A percentile compares a stretch with the other conserved stretches of the same genome.
phyloP scores from a whole-genome alignment of 352 stramenopile genomes.

The Phytophthora capsici region DNA sequence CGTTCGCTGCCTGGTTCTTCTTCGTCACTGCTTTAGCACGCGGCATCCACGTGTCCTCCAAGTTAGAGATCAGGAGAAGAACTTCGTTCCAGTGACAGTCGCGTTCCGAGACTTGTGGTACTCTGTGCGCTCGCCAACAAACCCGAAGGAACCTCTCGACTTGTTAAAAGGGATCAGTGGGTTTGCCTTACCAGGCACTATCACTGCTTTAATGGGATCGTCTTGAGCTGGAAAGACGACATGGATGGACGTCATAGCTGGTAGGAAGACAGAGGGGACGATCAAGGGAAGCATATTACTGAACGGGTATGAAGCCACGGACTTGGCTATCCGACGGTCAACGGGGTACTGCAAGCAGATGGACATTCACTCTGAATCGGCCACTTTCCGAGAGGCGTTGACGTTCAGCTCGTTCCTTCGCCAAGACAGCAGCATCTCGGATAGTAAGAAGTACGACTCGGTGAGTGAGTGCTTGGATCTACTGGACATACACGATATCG shows the following conservation, averaged over 20 bases:
- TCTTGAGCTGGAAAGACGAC: constrained; percentile 82
- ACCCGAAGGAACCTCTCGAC: constrained; percentile 46
- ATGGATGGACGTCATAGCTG: constrained; percentile 91
- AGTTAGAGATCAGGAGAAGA: constrained; percentile 17
- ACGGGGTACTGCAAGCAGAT: constrained; percentile 76
- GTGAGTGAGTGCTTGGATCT: constrained; percentile 39
- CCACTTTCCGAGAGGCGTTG: constrained; percentile 87
- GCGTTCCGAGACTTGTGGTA: constrained; percentile 49
- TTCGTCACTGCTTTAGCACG: constrained; percentile 39
- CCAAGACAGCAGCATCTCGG: constrained; percentile 31
- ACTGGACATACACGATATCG: constrained; percentile 34
- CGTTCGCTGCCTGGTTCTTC: constrained; percentile 52
- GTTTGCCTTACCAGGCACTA: constrained; percentile 44
- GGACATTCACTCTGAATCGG: constrained; percentile 81
- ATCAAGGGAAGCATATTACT: constrained; percentile 62
- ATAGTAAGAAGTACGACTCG: constrained; percentile 34
- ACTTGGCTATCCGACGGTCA: constrained; percentile 41
- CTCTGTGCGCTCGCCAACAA: constrained; percentile 37
- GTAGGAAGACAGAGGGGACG: constrained; percentile 66
- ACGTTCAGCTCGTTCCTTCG: constrained; percentile 86
- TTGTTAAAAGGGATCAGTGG: constrained; percentile 33
- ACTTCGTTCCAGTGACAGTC: constrained; percentile 40
- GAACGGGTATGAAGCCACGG: constrained; percentile 39
- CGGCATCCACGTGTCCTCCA: constrained; percentile 33
- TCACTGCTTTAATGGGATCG: constrained; percentile 91